Evolutionary conservation across 139 green algal genomes (phyloP).

Genomic region (Chlorella sp.): DNA sequence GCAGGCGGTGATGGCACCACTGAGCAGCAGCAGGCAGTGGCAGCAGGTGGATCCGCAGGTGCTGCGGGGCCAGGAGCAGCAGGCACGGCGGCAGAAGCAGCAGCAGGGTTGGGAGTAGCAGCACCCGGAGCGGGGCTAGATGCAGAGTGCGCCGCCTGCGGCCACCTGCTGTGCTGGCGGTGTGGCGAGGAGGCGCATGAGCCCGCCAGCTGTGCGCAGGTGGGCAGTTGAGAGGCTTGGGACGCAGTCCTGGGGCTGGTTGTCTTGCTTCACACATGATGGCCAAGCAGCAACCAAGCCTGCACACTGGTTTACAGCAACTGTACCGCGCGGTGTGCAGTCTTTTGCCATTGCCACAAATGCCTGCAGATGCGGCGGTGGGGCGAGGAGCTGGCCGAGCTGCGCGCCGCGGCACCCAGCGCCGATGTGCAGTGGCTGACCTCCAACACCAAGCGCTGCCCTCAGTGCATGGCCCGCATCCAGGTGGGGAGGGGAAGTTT

Average conservation of each 20-base stretch:
- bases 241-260: too few relatives aligned
- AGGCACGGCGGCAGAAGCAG: not conserved
- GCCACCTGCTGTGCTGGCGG: constrained; percentile 50
- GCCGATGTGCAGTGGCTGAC: constrained; percentile 38
- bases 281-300: too few relatives aligned
- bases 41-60: not conserved
- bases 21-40: not conserved
- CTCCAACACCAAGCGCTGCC: constrained; percentile 50
- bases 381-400: constrained; percentile 25
- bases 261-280: not conserved
- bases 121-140: not conserved
- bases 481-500: not conserved
- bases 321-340: too few relatives aligned
- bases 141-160: constrained; percentile 28
- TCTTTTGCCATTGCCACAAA: not conserved
- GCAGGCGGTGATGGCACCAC: too few relatives aligned
- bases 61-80: too few relatives aligned
- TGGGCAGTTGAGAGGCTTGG: not conserved
- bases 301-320: too few relatives aligned
- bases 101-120: not conserved
- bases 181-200: constrained; percentile 49
- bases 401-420: constrained; percentile 3
- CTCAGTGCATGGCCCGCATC: constrained; percentile 50
- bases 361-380: constrained; percentile 25
- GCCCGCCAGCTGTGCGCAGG: constrained; percentile 48